Conservation (phyloP, 2,329 filamentous ascomycete species). For the Nannizzia gypsea region DNA sequence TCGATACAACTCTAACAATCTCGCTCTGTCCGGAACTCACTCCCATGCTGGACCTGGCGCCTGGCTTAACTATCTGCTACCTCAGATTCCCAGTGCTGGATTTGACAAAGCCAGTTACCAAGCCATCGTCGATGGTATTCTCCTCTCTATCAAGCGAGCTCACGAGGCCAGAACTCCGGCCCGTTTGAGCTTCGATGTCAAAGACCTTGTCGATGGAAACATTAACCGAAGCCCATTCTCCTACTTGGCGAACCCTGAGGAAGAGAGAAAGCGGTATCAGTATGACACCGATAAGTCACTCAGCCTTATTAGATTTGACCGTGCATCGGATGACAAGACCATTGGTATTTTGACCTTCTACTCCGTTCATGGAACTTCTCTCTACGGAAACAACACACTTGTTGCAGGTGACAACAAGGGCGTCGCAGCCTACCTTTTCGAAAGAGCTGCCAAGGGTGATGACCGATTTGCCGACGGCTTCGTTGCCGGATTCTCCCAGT, state of each 20-base stretch:
- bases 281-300: slow-evolving; percentile 61
- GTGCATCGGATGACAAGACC: slow-evolving; percentile 61
- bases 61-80: slow-evolving; percentile 89
- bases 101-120: slow-evolving; percentile 79
- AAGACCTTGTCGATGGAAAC: slow-evolving; percentile 62
- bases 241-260: slow-evolving; percentile 72
- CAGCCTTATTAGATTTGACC: slow-evolving; percentile 66
- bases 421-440: slow-evolving; percentile 74
- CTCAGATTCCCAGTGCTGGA: slow-evolving; percentile 77
- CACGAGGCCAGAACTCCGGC: slow-evolving; percentile 62
- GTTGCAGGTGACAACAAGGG: slow-evolving; percentile 95
- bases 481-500: slow-evolving; percentile 84
- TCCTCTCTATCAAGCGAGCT: slow-evolving; percentile 70
- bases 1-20: slow-evolving; percentile 64
- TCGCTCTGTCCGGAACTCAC: slow-evolving; percentile 86
- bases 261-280: slow-evolving; percentile 59
- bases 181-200: slow-evolving; percentile 56
- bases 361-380: slow-evolving; percentile 79
- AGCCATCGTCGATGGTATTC: slow-evolving; percentile 74
- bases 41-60: slow-evolving; percentile 84
- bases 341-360: slow-evolving; percentile 83
- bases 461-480: slow-evolving; percentile 52
- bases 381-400: slow-evolving; percentile 83
- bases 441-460: slow-evolving; percentile 51
- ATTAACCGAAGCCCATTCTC: slow-evolving; percentile 82